Evolutionary conservation across 2,329 filamentous ascomycete species (phyloP).

Genomic region (Penicillium glabrum): DNA sequence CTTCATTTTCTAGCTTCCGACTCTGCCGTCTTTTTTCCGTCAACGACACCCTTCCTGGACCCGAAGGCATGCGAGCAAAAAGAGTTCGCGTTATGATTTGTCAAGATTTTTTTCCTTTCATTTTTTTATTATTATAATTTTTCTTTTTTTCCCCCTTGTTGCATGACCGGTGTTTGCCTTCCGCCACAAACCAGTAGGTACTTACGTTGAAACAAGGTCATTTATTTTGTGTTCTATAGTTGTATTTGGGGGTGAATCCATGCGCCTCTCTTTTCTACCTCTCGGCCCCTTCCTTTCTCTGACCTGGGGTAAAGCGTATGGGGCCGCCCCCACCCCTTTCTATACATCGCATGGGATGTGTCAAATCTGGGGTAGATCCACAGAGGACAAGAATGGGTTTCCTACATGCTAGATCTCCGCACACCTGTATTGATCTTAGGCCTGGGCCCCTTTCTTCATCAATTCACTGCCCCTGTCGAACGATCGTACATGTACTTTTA

Average conservation of each 20-base stretch:
- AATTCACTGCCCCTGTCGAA: not conserved
- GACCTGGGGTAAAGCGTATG: not conserved
- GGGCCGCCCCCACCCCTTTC: not conserved
- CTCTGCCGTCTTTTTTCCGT: too few relatives aligned
- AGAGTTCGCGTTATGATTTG: not conserved
- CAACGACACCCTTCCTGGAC: not conserved
- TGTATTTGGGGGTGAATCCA: not conserved
- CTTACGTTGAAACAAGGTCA: not conserved
- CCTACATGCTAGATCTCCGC: not conserved
- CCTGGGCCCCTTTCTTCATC: not conserved
- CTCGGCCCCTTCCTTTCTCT: not conserved
- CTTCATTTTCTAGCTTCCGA: too few relatives aligned
- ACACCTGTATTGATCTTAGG: not conserved
- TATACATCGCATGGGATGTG: not conserved
- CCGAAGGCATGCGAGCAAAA: not conserved
- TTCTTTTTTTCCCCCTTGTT: not conserved
- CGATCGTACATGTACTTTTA: not conserved
- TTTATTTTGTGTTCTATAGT: not conserved
- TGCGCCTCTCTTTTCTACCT: not conserved
- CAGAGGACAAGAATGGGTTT: not conserved
- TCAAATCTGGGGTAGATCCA: conserved; percentile 14
- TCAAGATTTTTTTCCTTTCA: too few relatives aligned
- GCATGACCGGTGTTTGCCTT: not conserved
- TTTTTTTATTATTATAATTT: not conserved
- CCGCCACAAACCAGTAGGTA: not conserved